Percentiles rank a stretch among this genome's conserved stretches.
phyloP scores from a whole-genome alignment of 2,329 filamentous ascomycete genomes.

The Penicillium sp. region DNA sequence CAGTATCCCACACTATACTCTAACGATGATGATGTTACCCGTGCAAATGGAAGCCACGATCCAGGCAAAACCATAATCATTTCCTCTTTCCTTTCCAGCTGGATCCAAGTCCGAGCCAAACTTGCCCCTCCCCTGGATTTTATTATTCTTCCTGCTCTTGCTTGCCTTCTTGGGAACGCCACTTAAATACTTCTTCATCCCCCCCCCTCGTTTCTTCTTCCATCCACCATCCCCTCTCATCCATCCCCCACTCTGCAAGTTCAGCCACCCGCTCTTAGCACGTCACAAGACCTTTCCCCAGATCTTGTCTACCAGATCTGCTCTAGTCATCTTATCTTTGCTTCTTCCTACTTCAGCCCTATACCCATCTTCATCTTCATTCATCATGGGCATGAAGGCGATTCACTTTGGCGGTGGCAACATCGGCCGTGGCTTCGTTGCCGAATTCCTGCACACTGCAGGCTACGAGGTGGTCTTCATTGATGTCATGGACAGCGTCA shows the following conservation, averaged over 20 bases:
- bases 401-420: conserved; percentile 88
- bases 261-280: conserved; percentile 22
- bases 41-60: conserved; percentile 1
- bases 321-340: neutral
- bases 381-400: conserved; percentile 65
- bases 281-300: conserved; percentile 19
- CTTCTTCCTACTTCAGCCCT: conserved; percentile 8
- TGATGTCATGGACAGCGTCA: conserved; percentile 85
- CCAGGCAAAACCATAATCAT: conserved; percentile 16
- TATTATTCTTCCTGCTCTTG: too few species aligned
- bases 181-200: conserved; percentile 12
- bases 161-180: neutral
- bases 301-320: conserved; percentile 7
- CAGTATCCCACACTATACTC: too few species aligned
- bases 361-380: neutral
- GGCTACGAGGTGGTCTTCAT: conserved; percentile 96
- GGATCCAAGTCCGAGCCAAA: conserved; percentile 1
- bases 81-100: conserved; percentile 9
- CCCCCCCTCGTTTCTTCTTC: conserved; percentile 13
- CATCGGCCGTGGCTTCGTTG: conserved; percentile 85
- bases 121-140: neutral
- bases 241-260: conserved; percentile 11
- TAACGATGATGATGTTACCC: neutral
- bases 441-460: conserved; percentile 90
- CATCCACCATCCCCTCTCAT: conserved; percentile 14